These are phyloP conservation scores for Murraya paniculata DNA, from an alignment of 345 rosid genomes.

Conservation along the genomic window DNA sequence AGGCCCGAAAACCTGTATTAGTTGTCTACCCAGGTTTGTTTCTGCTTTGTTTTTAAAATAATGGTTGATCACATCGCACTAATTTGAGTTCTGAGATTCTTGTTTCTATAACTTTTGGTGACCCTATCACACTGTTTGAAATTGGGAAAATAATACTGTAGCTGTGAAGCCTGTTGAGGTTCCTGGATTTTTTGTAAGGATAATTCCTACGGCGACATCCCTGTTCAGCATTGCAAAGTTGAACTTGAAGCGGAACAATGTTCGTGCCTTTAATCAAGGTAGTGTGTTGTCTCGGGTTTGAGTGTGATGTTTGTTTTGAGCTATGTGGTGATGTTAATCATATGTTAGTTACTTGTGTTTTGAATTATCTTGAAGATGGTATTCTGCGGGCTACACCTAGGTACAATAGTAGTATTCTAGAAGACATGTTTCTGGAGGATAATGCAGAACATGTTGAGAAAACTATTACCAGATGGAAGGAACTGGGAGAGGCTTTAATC, in stretches of 20 bases:
- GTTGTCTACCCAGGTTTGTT: slow-evolving; percentile 70
- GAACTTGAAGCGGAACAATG: slow-evolving; percentile 63
- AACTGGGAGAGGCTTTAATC: slow-evolving; percentile 64
- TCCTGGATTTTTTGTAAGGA: slow-evolving; percentile 57
- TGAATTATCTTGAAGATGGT: slow-evolving; percentile 38
- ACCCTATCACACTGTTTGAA: neutral
- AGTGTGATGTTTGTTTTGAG: neutral
- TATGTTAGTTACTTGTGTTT: neutral
- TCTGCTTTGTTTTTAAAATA: neutral
- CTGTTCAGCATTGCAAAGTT: slow-evolving; percentile 63
- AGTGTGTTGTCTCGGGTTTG: slow-evolving; percentile 8
- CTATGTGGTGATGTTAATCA: slow-evolving; percentile 11
- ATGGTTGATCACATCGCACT: neutral
- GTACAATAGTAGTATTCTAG: slow-evolving; percentile 81
- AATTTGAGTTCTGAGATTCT: neutral
- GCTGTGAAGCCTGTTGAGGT: slow-evolving; percentile 47
- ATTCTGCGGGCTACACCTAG: slow-evolving; percentile 56
- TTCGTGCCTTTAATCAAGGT: slow-evolving; percentile 69
- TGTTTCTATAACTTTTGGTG: neutral
- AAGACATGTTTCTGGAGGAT: slow-evolving; percentile 74
- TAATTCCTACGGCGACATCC: slow-evolving; percentile 72
- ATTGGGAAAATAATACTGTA: slow-evolving; percentile 27
- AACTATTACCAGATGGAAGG: slow-evolving; percentile 60
- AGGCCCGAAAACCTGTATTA: slow-evolving; percentile 86
- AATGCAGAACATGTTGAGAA: slow-evolving; percentile 53